phyloP scores from a whole-genome alignment of 2,329 filamentous ascomycete genomes.

The Arthrobotrys musiformis region DNA sequence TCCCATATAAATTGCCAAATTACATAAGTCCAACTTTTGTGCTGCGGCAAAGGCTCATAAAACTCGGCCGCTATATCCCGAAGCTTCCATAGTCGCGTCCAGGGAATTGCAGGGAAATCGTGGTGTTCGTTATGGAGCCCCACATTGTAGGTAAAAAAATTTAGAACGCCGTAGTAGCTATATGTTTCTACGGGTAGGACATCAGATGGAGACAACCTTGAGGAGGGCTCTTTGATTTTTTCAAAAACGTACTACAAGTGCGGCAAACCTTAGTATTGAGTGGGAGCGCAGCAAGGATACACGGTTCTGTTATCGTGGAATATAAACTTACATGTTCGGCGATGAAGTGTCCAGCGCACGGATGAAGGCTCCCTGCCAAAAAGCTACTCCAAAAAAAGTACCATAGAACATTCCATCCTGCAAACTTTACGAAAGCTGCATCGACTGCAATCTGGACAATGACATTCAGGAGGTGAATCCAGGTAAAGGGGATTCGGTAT shows the following conservation, averaged over 20 bases:
- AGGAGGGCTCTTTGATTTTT: slow-evolving; percentile 68
- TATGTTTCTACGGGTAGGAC: slow-evolving; percentile 86
- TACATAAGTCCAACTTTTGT: slow-evolving; percentile 90
- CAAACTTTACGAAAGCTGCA: slow-evolving; percentile 71
- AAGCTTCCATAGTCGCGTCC: slow-evolving; percentile 83
- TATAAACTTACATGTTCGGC: slow-evolving; percentile 75
- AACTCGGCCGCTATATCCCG: slow-evolving; percentile 87
- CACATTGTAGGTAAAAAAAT: slow-evolving; percentile 95
- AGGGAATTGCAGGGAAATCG: slow-evolving; percentile 96
- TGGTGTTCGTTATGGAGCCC: slow-evolving; percentile 99
- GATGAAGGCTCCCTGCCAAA: slow-evolving; percentile 91
- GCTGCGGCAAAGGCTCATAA: slow-evolving; percentile 85
- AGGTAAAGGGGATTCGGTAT: slow-evolving; percentile 87
- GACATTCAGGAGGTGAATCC: slow-evolving; percentile 85
- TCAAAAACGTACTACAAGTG: slow-evolving; percentile 75
- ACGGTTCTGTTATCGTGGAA: background rate
- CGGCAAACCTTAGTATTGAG: background rate
- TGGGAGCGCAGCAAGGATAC: background rate
- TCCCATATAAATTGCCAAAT: slow-evolving; percentile 97
- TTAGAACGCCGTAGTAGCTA: slow-evolving; percentile 94
- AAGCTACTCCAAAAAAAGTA: slow-evolving; percentile 93
- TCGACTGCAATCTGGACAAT: slow-evolving; percentile 81
- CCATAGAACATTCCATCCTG: slow-evolving; percentile 74
- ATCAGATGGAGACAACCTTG: slow-evolving; percentile 70
- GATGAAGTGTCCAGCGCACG: slow-evolving; percentile 96